Conservation (phyloP, 805 yeast genomes). For the Saccharomycopsis capsularis region DNA sequence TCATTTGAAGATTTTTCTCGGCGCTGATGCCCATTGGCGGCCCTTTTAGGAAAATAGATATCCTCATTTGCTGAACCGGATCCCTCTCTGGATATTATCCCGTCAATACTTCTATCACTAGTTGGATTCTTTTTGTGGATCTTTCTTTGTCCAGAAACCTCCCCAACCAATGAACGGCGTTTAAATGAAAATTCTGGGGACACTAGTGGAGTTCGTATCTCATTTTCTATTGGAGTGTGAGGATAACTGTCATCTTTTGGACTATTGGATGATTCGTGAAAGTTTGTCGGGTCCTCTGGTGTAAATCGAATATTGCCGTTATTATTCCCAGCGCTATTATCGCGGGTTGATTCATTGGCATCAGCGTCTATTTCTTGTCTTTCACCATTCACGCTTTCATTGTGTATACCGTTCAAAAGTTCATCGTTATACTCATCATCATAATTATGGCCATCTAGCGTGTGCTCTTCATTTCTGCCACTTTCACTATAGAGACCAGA, state of each 20-base stretch:
- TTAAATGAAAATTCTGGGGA: constrained; percentile 17
- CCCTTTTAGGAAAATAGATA: too few relatives aligned
- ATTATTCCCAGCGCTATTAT: not conserved
- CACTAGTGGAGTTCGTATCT: constrained; percentile 17
- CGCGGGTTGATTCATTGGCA: too few relatives aligned
- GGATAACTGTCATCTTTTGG: constrained; percentile 19
- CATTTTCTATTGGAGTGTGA: constrained; percentile 19
- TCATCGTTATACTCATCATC: not conserved
- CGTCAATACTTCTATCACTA: not conserved
- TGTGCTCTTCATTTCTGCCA: not conserved
- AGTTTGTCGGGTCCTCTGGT: too few relatives aligned
- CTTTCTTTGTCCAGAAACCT: constrained; percentile 12
- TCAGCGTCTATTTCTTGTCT: not conserved
- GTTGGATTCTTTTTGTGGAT: constrained; percentile 7
- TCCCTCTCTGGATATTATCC: too few relatives aligned
- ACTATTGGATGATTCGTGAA: too few relatives aligned
- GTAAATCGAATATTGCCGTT: too few relatives aligned
- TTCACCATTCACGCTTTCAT: not conserved
- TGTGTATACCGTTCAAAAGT: too few relatives aligned
- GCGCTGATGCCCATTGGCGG: not conserved
- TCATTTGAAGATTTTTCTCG: not conserved
- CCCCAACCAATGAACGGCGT: constrained; percentile 20
- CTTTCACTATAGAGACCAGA: too few relatives aligned
- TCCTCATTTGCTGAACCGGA: too few relatives aligned
- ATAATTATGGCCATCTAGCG: not conserved